phyloP scores from a whole-genome alignment of 306 rosid species.

The Spatholobus suberectus region DNA sequence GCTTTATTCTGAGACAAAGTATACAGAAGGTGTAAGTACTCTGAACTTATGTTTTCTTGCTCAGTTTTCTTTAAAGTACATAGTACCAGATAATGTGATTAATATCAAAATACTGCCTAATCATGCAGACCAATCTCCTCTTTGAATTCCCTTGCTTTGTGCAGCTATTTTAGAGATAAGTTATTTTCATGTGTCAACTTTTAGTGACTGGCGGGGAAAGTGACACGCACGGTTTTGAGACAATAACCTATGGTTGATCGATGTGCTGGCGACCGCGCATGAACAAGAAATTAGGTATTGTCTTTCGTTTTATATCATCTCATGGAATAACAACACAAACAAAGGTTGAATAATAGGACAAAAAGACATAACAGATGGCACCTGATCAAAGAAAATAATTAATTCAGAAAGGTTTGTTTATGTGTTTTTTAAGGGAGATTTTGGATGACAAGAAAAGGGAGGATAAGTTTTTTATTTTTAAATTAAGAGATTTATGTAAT shows the following conservation, averaged over 20 bases:
- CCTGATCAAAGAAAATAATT: background rate
- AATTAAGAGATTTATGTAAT: background rate
- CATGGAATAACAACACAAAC: constrained; percentile 13
- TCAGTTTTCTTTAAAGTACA: constrained; percentile 39
- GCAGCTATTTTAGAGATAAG: constrained; percentile 15
- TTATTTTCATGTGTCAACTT: constrained; percentile 36
- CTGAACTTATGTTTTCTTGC: constrained; percentile 31
- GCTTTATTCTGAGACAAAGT: constrained; percentile 42
- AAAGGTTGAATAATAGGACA: background rate
- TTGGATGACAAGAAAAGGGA: background rate
- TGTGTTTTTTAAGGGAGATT: background rate
- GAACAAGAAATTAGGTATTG: constrained; percentile 20
- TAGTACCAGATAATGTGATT: constrained; percentile 17
- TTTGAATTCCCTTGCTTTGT: constrained; percentile 30
- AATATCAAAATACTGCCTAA: constrained; percentile 24
- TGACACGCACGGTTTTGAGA: constrained; percentile 15
- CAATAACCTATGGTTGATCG: constrained; percentile 9
- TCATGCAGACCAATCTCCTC: background rate
- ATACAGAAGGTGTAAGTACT: constrained; percentile 38
- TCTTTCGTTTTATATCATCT: constrained; percentile 14
- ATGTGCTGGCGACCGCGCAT: constrained; percentile 31
- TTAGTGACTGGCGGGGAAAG: background rate
- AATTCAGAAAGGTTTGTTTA: background rate
- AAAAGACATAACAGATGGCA: background rate
- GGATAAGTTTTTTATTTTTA: background rate